Evolutionary conservation across 2,329 filamentous ascomycete species (phyloP), one percentile per base, ranked within the genome.

Genomic region (Cytospora piceicola): DNA sequence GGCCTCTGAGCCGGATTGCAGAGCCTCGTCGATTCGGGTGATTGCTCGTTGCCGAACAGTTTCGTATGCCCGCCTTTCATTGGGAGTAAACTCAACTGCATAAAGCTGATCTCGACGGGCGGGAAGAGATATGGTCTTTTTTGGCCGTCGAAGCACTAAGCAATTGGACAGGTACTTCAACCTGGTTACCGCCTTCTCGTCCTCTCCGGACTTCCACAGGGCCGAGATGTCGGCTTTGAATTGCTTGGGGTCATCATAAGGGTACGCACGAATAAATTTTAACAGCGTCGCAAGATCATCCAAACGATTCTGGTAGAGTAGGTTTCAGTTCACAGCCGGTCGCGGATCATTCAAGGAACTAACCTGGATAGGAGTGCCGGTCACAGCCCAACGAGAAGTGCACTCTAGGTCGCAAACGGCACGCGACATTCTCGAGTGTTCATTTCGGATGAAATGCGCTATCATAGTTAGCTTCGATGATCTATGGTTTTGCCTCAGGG

Each of bases 321-420:
- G 20, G 3, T 27, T 17, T 36, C 15, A 15, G 14, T 36, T 36
- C 14, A 4, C 34, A 36, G 34, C 34, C 14, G 34, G 34, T 36
- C 34, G 34, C 34, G 14, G 14, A 4, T 36, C 12, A 15, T 15
- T 36, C 34, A 15, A 27, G 51, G 6, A 34, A 52, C 60, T 56
- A 7, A 61, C 63, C 30, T 65, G 81, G 0, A 85, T 79, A 0
- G 82, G 82, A 0, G 82, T 84, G 0, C 81, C 81, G 0, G 80
- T 83, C 0, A 84, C 76, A 1, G 77, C 79, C 82, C 81, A 84
- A 7, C 81, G 75, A 2, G 71, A 72, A 20, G 68, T 67, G 0
- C 77, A 72, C 0, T 77, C 67, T 0, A 85, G 72, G 2, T 72
- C 72, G 36, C 75, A 80, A 0, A 79, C 70, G 1, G 79, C 79